A percentile compares a stretch with the other conserved stretches of the same genome.
Evolutionary conservation across 1,139 yeast species (phyloP).

Genomic region (Saccharomyces pastorianus): DNA sequence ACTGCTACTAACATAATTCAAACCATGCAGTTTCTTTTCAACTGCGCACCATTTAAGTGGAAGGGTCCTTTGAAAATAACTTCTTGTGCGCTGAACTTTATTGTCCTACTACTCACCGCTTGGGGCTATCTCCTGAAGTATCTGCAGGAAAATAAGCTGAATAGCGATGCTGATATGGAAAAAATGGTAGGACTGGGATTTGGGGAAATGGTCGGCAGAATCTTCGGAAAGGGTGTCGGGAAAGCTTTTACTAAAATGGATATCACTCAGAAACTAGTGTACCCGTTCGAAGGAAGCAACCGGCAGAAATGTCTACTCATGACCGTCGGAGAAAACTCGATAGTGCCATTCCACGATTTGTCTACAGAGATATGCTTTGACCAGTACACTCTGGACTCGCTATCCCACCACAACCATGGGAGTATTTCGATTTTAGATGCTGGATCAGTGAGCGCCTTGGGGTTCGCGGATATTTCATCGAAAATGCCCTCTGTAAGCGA

Average conservation of each 20-base stretch:
- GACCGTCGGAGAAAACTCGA: background rate
- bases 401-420: background rate
- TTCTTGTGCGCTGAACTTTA: background rate
- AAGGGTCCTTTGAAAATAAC: background rate
- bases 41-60: background rate
- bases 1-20: background rate
- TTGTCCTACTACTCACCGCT: background rate
- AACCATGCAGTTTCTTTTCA: background rate
- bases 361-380: background rate
- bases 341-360: background rate
- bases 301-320: background rate
- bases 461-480: background rate
- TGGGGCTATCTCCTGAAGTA: background rate
- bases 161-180: background rate
- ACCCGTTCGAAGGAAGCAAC: background rate
- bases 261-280: background rate
- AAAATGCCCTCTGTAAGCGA: background rate
- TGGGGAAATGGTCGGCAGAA: background rate
- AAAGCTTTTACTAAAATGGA: background rate
- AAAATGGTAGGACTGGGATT: background rate
- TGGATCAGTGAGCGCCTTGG: background rate
- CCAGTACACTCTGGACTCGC: background rate
- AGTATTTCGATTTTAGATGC: background rate
- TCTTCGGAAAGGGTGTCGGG: background rate
- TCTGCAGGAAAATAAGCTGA: background rate